Evolutionary conservation across 2,329 filamentous ascomycete genomes (phyloP), one percentile per base, ranked within the genome.

Genomic region (Hymenoscyphus fructigenus): DNA sequence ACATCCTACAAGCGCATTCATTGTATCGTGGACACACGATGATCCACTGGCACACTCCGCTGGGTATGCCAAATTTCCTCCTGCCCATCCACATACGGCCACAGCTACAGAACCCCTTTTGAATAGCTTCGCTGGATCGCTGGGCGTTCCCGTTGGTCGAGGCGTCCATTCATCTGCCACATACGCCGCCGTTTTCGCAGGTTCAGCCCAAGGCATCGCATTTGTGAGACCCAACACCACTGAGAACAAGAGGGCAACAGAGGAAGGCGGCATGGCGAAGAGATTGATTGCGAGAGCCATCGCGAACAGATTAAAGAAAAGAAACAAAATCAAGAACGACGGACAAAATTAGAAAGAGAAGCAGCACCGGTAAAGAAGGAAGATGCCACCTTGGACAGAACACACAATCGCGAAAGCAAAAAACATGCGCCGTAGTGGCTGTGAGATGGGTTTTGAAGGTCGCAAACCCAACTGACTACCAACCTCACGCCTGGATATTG

Each of bases 71-170:
- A 58, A 59, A 53, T 66, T 66, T 20, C 72, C 73, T 41, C 69
- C 72, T 63, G 72, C 62, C 73, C 73, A 75, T n/a, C 73, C 73
- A 63, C 73, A 75, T 38, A 74, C 62, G 61, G 67, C 66, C 4
- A 71, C 67, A 62, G 68, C 68, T 1, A 72, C 62, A 7, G 68
- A 68, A 29, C 56, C 64, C 61, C 71, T 69, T 63, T 69, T 72
- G 59, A 75, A 73, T 7, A 75, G 53, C 15, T 64, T 63, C 36
- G 61, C 62, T 36, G 69, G 68, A 20, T 70, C 63, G 17, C 38
- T 59, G n/a, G 69, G 67, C 2, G 66, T 61, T 17, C 63, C 61
- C n/a, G 73, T 75, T 23, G 73, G 73, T 57, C 65, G 60, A 32
- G 73, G 73, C 17, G 71, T 71, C 72, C 72, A 74, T 28, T 68